Evolutionary conservation across 1,139 yeast species (phyloP).

Genomic region (Geotrichum reessii): DNA sequence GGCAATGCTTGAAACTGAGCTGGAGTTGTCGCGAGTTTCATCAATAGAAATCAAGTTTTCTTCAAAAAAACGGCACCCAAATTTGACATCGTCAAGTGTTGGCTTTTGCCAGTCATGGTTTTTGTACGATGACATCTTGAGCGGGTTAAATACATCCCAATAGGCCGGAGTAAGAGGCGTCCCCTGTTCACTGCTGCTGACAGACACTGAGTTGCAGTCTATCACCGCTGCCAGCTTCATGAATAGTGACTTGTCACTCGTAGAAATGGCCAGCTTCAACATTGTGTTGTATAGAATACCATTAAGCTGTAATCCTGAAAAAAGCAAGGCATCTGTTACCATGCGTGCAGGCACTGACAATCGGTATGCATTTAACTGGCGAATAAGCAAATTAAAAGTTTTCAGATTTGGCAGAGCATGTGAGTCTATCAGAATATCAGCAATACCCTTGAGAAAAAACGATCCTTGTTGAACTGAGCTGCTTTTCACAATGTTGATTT

Average conservation of each 20-base stretch:
- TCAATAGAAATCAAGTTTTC: not conserved
- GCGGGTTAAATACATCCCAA: constrained; percentile 13
- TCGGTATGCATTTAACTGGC: constrained; percentile 22
- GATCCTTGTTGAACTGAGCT: not conserved
- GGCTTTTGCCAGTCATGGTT: constrained; percentile 13
- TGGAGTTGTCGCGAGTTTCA: not conserved
- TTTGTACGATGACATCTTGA: constrained; percentile 14
- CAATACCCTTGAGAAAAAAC: constrained; percentile 11
- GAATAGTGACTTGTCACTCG: constrained; percentile 21
- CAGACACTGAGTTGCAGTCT: constrained; percentile 15
- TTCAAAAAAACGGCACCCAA: constrained; percentile 18
- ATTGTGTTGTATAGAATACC: constrained; percentile 23
- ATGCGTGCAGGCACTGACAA: constrained; percentile 27
- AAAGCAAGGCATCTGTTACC: constrained; percentile 25
- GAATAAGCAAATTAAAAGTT: constrained; percentile 25
- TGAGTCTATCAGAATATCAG: constrained; percentile 21
- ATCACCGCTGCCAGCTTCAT: constrained; percentile 21
- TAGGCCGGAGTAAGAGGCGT: constrained; percentile 15
- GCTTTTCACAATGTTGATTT: not conserved
- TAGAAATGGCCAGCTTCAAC: constrained; percentile 22
- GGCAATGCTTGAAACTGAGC: not conserved
- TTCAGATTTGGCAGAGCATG: constrained; percentile 25
- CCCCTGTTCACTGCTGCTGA: constrained; percentile 9
- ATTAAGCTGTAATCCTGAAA: constrained; percentile 24
- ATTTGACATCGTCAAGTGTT: constrained; percentile 8